Evolutionary conservation across 768 basidiomycete genomes (phyloP).

Genomic region (Boletus vermiculosoides): DNA sequence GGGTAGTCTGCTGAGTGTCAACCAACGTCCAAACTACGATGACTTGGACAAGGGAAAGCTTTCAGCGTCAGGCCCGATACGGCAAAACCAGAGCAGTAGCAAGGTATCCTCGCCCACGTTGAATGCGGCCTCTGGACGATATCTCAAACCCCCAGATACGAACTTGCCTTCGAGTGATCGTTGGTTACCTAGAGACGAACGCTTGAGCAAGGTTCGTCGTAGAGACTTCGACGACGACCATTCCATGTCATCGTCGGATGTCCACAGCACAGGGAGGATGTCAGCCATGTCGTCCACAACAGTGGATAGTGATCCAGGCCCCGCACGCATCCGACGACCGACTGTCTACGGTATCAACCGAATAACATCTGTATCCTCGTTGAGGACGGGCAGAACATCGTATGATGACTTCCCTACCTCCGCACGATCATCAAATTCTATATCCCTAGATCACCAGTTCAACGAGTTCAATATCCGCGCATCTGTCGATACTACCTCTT

Average conservation of each 20-base stretch:
- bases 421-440: constrained; percentile 76
- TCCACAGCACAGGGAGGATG: constrained; percentile 71
- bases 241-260: constrained; percentile 86
- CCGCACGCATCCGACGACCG: constrained; percentile 61
- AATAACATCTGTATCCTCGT: constrained; percentile 73
- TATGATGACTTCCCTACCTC: constrained; percentile 73
- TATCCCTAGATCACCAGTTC: constrained; percentile 73
- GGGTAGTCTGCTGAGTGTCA: constrained; percentile 45
- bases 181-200: constrained; percentile 53
- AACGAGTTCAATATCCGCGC: constrained; percentile 74
- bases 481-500: constrained; percentile 58
- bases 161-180: constrained; percentile 41
- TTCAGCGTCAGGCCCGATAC: constrained; percentile 61
- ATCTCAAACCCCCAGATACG: constrained; percentile 38
- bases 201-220: constrained; percentile 73
- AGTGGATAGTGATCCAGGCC: constrained; percentile 85
- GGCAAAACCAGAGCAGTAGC: constrained; percentile 50
- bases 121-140: constrained; percentile 63
- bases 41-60: constrained; percentile 46
- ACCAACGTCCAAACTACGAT: constrained; percentile 30
- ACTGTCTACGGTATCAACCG: constrained; percentile 66
- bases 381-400: constrained; percentile 55
- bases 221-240: constrained; percentile 88
- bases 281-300: constrained; percentile 81
- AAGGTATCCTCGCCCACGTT: constrained; percentile 47